phyloP scores from a whole-genome alignment of 164 flowering plant species.

The Vitis cinerea region DNA sequence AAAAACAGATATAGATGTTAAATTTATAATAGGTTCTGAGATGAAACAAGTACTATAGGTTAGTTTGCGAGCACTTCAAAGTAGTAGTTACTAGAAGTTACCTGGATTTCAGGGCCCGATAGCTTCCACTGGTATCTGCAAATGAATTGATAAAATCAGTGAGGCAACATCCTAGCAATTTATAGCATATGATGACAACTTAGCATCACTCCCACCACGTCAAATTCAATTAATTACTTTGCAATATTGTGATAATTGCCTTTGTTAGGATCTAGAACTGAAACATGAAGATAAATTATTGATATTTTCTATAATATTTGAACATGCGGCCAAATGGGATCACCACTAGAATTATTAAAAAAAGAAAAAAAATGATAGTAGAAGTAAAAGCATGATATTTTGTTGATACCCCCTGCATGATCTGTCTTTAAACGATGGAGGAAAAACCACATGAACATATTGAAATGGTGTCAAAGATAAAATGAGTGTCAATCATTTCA shows the following conservation, averaged over 20 bases:
- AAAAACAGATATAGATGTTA: slow-evolving; percentile 10
- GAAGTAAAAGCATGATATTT: no score
- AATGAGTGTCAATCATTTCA: no score
- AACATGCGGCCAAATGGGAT: no score
- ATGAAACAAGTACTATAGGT: background rate
- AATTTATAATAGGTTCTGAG: background rate
- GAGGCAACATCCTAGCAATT: background rate
- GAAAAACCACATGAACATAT: no score
- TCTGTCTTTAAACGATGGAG: no score
- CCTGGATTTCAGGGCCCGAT: slow-evolving; percentile 48
- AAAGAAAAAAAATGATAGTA: no score
- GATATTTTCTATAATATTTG: no score
- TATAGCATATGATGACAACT: background rate
- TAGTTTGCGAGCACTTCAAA: background rate
- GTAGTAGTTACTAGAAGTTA: slow-evolving; percentile 14
- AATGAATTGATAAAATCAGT: background rate
- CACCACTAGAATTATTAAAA: no score
- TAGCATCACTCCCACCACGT: background rate
- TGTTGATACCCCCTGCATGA: no score
- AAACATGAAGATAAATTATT: no score
- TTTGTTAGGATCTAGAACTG: background rate
- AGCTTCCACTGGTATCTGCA: slow-evolving; percentile 59
- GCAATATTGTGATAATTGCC: background rate
- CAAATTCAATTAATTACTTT: background rate
- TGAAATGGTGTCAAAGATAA: no score